Base-by-base conservation (phyloP, 139 green algal genomes). In the Tetradesmus lagerheimii region DNA sequence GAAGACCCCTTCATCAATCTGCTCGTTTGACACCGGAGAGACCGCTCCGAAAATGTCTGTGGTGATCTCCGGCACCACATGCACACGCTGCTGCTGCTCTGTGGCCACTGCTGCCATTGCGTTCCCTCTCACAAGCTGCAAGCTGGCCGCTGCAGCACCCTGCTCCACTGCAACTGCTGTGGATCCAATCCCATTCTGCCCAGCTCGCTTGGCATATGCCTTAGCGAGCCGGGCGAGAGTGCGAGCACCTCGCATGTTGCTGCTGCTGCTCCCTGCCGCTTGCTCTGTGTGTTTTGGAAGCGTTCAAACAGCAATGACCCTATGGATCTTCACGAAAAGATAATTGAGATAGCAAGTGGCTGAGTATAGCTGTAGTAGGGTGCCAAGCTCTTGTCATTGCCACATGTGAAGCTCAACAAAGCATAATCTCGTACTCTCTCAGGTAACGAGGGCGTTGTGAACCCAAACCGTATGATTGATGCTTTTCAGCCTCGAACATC, bases 41-140 rank as follows among this genome's bases (percentile, higher is more conserved):
- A 97, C 93, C 4, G 95, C 95, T 4, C 95, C 95, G 34, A 93
- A 95, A 20, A 94, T 75, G 86, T 97, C 94, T 0, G 90, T 93
- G 15, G 84, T 82, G 11, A 96, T 93, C 9, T 92, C 91, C 2
- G 94, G 94, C 0, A 96, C 84, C 8, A 85, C 50, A 29, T 90
- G 38, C 66, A 86, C 34, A 43, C 88, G 62, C 43, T 41, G 41
- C 67, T 91, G 50, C 34, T 85, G 47, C 64, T 83, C 62, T 5
- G 79, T 34, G 35, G 82, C 78, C 41, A 84, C 38, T 16, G 80
- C 88, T 47, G 88, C 80, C 66, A 79, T 64, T 20, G 88, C 88
- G 35, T 91, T 62, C 15, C 57, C 87, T 29, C 85, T 47, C 37
- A 83, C 74, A 29, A 77, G 71, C 85, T 89, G 85, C 74, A 89